These are phyloP conservation scores for Penicillium alfredii DNA, from an alignment of 495 filamentous ascomycete species.

Conservation along the genomic window DNA sequence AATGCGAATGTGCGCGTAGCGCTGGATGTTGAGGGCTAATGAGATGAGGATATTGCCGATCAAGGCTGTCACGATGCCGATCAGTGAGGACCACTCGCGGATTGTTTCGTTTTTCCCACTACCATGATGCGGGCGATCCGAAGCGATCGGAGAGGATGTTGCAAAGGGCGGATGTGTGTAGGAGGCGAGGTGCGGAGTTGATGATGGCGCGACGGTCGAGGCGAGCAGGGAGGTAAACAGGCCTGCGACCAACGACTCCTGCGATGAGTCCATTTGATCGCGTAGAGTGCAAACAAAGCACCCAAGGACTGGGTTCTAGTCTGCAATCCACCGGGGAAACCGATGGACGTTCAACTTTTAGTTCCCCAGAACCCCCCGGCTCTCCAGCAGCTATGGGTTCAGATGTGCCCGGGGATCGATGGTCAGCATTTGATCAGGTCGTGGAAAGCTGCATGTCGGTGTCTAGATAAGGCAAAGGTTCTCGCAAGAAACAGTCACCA, in stretches of 20 bases:
- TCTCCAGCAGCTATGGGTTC: slow-evolving; percentile 8
- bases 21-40: slow-evolving; percentile 90
- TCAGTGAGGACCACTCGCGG: slow-evolving; percentile 82
- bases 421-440: slow-evolving; percentile 15
- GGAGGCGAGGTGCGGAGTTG: slow-evolving; percentile 10
- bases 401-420: slow-evolving; percentile 8
- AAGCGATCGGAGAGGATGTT: slow-evolving; percentile 11
- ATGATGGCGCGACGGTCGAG: slow-evolving; percentile 20
- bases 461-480: not conserved
- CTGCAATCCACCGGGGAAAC: too few relatives aligned
- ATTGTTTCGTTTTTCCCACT: slow-evolving; percentile 42
- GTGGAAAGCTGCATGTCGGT: slow-evolving; percentile 14
- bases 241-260: slow-evolving; percentile 15
- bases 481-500: slow-evolving; percentile 1
- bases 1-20: slow-evolving; percentile 86
- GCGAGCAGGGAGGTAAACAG: slow-evolving; percentile 28
- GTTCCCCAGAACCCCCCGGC: slow-evolving; percentile 8
- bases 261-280: slow-evolving; percentile 15
- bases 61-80: slow-evolving; percentile 90
- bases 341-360: too few relatives aligned
- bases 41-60: slow-evolving; percentile 89
- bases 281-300: slow-evolving; percentile 2
- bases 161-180: slow-evolving; percentile 12
- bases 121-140: slow-evolving; percentile 11
- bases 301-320: not conserved